Conservation (phyloP, 2,329 filamentous ascomycete genomes). For the Aplosporella prunicola region DNA sequence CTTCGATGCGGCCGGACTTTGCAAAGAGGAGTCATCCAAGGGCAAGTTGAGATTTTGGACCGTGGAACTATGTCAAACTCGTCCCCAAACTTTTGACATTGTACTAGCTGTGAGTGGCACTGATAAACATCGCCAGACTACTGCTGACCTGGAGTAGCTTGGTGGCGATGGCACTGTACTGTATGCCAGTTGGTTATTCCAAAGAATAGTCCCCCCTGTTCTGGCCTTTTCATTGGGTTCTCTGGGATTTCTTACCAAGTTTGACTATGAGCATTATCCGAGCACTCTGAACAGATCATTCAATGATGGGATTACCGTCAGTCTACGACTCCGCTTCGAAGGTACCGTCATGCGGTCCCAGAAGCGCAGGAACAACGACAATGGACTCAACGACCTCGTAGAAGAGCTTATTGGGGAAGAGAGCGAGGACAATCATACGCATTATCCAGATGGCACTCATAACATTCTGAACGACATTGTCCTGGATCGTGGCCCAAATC, state of each 20-base stretch:
- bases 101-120: constrained; percentile 56
- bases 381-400: constrained; percentile 52
- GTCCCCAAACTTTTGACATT: constrained; percentile 87
- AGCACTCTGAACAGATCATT: constrained; percentile 64
- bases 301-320: constrained; percentile 76
- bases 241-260: constrained; percentile 90
- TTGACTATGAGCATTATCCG: constrained; percentile 72
- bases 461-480: constrained; percentile 98
- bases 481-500: constrained; percentile 84
- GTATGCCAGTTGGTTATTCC: constrained; percentile 94
- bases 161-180: constrained; percentile 95
- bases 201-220: constrained; percentile 86
- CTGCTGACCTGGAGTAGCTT: constrained; percentile 34
- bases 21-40: constrained; percentile 47
- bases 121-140: background rate
- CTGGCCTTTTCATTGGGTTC: constrained; percentile 87
- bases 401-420: constrained; percentile 86
- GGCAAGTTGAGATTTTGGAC: constrained; percentile 73
- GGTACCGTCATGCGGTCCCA: constrained; percentile 83
- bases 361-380: constrained; percentile 29
- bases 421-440: constrained; percentile 73
- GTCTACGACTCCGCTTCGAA: constrained; percentile 80
- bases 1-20: constrained; percentile 64
- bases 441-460: constrained; percentile 71
- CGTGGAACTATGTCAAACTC: constrained; percentile 62